phyloP scores from a whole-genome alignment of 495 filamentous ascomycete species.

The Podospora bellae-mahoneyi region DNA sequence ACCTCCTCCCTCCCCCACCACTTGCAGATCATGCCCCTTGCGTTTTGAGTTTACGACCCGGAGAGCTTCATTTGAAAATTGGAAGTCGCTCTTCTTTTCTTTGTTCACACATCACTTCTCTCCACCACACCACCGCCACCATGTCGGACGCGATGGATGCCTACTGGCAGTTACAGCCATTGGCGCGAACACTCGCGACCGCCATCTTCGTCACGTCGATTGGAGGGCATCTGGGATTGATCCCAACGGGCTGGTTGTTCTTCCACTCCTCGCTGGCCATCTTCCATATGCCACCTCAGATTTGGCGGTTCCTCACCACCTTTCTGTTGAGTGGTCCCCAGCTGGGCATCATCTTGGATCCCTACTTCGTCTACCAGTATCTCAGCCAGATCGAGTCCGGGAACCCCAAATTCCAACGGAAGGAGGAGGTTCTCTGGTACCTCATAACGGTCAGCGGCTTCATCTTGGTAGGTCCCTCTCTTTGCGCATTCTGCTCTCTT shows the following conservation, averaged over 20 bases:
- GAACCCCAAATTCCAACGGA: slow-evolving; percentile 42
- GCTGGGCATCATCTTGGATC: slow-evolving; percentile 70
- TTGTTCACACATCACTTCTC: slow-evolving; percentile 2
- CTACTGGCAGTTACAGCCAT: slow-evolving; percentile 68
- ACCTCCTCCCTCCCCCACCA: background rate
- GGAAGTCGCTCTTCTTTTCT: slow-evolving; percentile 6
- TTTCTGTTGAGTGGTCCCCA: slow-evolving; percentile 68
- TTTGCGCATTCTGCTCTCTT: slow-evolving; percentile 9
- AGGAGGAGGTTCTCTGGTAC: slow-evolving; percentile 50
- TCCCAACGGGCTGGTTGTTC: slow-evolving; percentile 52
- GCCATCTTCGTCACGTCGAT: slow-evolving; percentile 62
- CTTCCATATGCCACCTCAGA: slow-evolving; percentile 59
- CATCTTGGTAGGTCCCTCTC: slow-evolving; percentile 44
- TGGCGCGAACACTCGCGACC: slow-evolving; percentile 69
- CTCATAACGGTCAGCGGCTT: slow-evolving; percentile 41
- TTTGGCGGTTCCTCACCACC: slow-evolving; percentile 56
- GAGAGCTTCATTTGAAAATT: slow-evolving; percentile 24
- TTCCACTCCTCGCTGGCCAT: slow-evolving; percentile 53
- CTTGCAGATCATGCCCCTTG: slow-evolving; percentile 11
- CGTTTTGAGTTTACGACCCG: slow-evolving; percentile 12
- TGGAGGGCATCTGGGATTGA: slow-evolving; percentile 56
- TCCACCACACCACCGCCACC: slow-evolving; percentile 9
- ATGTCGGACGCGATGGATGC: slow-evolving; percentile 53
- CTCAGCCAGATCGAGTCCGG: slow-evolving; percentile 42
- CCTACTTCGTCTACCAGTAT: slow-evolving; percentile 62